phyloP scores from a whole-genome alignment of 345 rosid species.

The Dipteronia dyeriana region DNA sequence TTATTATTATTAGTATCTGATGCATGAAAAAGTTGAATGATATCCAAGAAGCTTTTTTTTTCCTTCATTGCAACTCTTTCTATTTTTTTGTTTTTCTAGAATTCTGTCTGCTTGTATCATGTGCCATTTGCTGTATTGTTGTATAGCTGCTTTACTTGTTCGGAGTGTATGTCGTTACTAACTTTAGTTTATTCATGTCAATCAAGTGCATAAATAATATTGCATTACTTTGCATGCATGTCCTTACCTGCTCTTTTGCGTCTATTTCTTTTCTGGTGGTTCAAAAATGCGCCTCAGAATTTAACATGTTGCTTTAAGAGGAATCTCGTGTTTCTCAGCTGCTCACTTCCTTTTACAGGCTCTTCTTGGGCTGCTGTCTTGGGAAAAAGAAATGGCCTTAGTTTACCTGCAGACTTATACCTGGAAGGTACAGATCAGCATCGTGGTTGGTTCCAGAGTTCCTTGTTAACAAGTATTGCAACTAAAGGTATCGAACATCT shows the following conservation, averaged over 20 bases:
- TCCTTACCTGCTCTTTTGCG: background rate
- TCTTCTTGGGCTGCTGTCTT: conserved; percentile 97
- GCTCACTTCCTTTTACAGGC: conserved; percentile 43
- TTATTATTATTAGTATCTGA: background rate
- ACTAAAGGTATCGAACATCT: conserved; percentile 59
- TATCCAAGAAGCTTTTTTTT: background rate
- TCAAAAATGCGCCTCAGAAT: background rate
- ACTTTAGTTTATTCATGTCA: background rate
- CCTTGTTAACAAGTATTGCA: conserved; percentile 85
- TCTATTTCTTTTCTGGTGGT: conserved; percentile 14
- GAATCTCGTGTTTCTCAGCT: conserved; percentile 15
- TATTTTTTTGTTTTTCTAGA: no score
- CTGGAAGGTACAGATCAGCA: conserved; percentile 99
- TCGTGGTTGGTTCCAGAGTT: conserved; percentile 99
- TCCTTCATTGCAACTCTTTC: background rate
- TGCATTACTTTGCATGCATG: conserved; percentile 11
- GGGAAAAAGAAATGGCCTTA: conserved; percentile 63
- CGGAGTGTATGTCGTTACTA: no score
- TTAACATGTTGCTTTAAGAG: conserved; percentile 5
- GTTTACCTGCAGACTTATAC: conserved; percentile 84
- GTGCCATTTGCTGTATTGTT: no score
- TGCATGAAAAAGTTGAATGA: background rate
- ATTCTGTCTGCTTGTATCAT: no score
- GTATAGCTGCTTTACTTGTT: no score
- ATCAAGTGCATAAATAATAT: background rate